A percentile compares a stretch with the other conserved stretches of the same genome.
These are phyloP conservation scores for Taphrina wiesneri DNA, from an alignment of 1,139 yeast genomes.

Conservation along the genomic window DNA sequence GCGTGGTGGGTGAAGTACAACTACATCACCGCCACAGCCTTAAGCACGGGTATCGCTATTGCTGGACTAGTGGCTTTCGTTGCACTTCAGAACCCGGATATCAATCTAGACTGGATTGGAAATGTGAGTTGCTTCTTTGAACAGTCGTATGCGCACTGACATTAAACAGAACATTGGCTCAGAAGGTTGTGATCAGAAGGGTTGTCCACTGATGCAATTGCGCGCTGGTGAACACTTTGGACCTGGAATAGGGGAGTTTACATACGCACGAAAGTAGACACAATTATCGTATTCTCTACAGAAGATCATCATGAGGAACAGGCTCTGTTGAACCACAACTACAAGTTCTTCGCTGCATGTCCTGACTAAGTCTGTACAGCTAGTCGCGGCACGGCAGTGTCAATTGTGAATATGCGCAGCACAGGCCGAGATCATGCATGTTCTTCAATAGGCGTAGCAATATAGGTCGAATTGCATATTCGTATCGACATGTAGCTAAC, in stretches of 20 bases:
- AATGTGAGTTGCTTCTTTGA: not conserved
- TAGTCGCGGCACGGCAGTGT: too few species aligned
- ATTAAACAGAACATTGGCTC: not conserved
- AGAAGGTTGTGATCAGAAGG: conserved; percentile 21
- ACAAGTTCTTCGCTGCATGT: too few species aligned
- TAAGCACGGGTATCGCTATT: conserved; percentile 57
- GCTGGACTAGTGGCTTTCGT: conserved; percentile 50
- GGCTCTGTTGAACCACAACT: too few species aligned
- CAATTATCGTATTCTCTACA: not conserved
- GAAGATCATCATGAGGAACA: too few species aligned
- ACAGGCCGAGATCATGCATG: too few species aligned
- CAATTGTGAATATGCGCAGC: too few species aligned
- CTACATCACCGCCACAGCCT: conserved; percentile 52
- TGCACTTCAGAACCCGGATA: conserved; percentile 48
- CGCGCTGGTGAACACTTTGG: conserved; percentile 16
- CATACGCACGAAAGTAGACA: not conserved
- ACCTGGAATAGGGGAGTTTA: conserved; percentile 26
- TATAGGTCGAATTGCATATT: too few species aligned
- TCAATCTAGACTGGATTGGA: conserved; percentile 39
- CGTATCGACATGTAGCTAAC: too few species aligned
- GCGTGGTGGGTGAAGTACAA: conserved; percentile 57
- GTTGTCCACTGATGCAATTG: conserved; percentile 15
- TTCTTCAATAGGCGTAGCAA: too few species aligned
- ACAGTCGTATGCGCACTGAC: not conserved
- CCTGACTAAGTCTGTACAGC: too few species aligned